Evolutionary conservation across 2,329 filamentous ascomycete species (phyloP).

Genomic region (Colletotrichum viniferum): DNA sequence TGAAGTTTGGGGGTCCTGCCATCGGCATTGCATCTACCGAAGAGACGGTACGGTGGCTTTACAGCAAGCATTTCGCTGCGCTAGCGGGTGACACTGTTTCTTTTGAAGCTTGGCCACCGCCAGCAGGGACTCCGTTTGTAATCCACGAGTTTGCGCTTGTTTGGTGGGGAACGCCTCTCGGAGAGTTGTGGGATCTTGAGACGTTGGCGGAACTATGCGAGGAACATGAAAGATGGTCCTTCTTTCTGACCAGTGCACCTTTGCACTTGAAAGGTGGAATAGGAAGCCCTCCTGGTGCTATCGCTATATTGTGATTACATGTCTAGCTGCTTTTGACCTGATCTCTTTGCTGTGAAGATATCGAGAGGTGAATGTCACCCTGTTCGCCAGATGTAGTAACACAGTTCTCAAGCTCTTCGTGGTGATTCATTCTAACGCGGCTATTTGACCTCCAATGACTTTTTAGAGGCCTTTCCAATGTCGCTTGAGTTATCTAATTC

Average conservation of each 20-base stretch:
- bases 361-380: not conserved
- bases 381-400: not conserved
- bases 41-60: constrained; percentile 47
- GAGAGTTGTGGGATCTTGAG: constrained; percentile 40
- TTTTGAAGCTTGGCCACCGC: constrained; percentile 45
- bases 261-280: constrained; percentile 40
- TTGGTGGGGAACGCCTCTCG: constrained; percentile 50
- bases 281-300: not conserved
- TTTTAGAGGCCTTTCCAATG: not conserved
- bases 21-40: constrained; percentile 41
- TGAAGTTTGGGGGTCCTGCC: not conserved
- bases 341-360: not conserved
- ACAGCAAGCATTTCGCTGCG: constrained; percentile 50
- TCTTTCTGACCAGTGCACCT: constrained; percentile 53
- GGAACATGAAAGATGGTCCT: constrained; percentile 50
- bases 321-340: not conserved
- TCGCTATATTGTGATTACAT: not conserved
- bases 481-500: not conserved
- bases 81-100: constrained; percentile 47
- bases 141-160: constrained; percentile 52
- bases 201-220: constrained; percentile 53
- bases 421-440: not conserved
- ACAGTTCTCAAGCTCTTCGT: not conserved
- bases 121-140: constrained; percentile 26
- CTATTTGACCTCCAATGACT: not conserved